These are phyloP conservation scores for Lonicera japonica DNA, from an alignment of 129 eudicot species.

Conservation along the genomic window DNA sequence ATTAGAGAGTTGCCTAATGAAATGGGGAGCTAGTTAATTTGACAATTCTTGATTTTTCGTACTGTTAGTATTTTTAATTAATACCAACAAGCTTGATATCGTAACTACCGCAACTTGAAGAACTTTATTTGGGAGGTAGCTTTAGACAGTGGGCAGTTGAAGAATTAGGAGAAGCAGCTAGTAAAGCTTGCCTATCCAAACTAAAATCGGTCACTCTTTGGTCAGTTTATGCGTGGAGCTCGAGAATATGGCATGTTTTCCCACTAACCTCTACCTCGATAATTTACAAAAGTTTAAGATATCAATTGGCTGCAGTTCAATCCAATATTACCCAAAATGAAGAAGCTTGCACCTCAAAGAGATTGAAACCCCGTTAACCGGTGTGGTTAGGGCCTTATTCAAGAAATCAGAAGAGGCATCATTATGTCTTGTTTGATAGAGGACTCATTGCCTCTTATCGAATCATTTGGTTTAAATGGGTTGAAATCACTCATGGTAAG, in stretches of 20 bases:
- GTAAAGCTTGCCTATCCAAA: neutral
- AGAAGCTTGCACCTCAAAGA: slow-evolving; percentile 1
- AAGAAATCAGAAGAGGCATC: neutral
- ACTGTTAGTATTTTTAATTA: neutral
- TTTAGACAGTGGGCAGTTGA: neutral
- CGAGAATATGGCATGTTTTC: neutral
- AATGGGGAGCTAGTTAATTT: neutral
- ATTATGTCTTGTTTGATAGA: neutral
- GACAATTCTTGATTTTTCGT: neutral
- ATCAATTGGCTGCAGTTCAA: neutral
- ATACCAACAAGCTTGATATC: neutral
- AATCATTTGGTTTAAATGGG: neutral
- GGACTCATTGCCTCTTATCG: neutral
- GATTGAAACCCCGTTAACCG: neutral
- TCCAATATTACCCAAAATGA: slow-evolving; percentile 2
- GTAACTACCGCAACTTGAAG: neutral
- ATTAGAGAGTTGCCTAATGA: neutral
- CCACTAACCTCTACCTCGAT: neutral
- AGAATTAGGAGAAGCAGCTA: neutral
- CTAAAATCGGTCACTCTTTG: neutral
- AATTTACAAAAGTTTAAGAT: neutral
- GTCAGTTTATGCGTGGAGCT: neutral
- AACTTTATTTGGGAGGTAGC: slow-evolving; percentile 3
- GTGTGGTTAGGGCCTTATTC: neutral
- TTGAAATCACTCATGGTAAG: neutral